Conservation (phyloP, 2,329 filamentous ascomycete genomes). For the Acarospora socialis region DNA sequence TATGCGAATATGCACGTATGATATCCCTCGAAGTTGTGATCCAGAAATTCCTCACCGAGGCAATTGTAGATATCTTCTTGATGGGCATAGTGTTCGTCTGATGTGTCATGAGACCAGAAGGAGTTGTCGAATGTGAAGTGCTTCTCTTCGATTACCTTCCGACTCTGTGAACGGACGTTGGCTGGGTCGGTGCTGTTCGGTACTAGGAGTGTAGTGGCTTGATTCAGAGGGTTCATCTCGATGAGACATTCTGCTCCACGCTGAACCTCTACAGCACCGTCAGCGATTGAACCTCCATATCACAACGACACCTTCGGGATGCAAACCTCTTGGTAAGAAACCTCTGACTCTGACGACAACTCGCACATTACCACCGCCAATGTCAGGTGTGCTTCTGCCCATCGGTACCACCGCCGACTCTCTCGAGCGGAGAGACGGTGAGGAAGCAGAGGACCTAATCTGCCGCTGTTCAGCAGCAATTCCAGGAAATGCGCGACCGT, state of each 20-base stretch:
- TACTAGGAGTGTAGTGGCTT: slow-evolving; percentile 66
- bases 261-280: slow-evolving; percentile 52
- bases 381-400: slow-evolving; percentile 11
- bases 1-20: slow-evolving; percentile 99
- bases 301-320: not conserved
- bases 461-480: slow-evolving; percentile 11
- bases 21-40: slow-evolving; percentile 98
- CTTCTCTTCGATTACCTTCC: slow-evolving; percentile 74
- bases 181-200: slow-evolving; percentile 41
- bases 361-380: slow-evolving; percentile 56
- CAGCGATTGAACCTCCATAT: slow-evolving; percentile 8
- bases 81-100: slow-evolving; percentile 72
- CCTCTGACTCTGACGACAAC: slow-evolving; percentile 70
- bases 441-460: slow-evolving; percentile 15
- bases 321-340: slow-evolving; percentile 62
- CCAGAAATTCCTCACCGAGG: slow-evolving; percentile 88
- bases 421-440: slow-evolving; percentile 14
- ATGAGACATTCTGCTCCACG: slow-evolving; percentile 73
- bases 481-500: slow-evolving; percentile 15
- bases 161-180: slow-evolving; percentile 44
- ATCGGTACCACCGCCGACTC: slow-evolving; percentile 13
- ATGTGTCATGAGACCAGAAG: slow-evolving; percentile 82
- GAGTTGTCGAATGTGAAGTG: slow-evolving; percentile 93
- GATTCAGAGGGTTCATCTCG: slow-evolving; percentile 75
- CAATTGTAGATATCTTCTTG: slow-evolving; percentile 92